Evolutionary conservation across 805 yeast genomes (phyloP).

Genomic region (Starmerella vaccinii): DNA sequence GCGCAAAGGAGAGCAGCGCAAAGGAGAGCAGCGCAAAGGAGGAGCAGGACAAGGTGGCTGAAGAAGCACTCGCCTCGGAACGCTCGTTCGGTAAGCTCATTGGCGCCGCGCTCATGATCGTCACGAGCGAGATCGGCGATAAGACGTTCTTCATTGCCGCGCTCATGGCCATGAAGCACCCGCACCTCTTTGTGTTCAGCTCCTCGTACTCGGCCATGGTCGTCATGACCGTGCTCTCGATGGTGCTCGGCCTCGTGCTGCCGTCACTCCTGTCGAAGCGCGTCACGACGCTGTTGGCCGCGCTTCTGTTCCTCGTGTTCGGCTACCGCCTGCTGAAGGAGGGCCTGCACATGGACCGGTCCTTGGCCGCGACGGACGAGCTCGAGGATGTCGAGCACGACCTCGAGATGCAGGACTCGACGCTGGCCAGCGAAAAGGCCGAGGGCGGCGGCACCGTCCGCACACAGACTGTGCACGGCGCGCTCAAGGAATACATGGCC

Average conservation of each 20-base stretch:
- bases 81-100: conserved; percentile 41
- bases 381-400: conserved; percentile 96
- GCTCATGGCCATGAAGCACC: conserved; percentile 92
- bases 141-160: conserved; percentile 96
- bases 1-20: no score
- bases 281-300: conserved; percentile 72
- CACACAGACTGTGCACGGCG: background rate
- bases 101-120: conserved; percentile 81
- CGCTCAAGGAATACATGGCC: background rate
- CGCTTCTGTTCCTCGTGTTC: conserved; percentile 57
- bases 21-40: no score
- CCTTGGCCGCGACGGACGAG: conserved; percentile 79
- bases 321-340: conserved; percentile 48
- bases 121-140: conserved; percentile 94
- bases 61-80: background rate
- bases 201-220: conserved; percentile 78
- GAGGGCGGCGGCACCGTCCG: conserved; percentile 26
- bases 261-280: conserved; percentile 74
- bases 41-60: background rate
- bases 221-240: conserved; percentile 85
- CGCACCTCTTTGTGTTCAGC: conserved; percentile 72
- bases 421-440: conserved; percentile 34
- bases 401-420: conserved; percentile 53
- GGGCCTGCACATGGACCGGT: conserved; percentile 63
- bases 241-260: conserved; percentile 81